Base-by-base conservation (phyloP, 768 basidiomycete species). In the Tylopilus rubrobrunneus region DNA sequence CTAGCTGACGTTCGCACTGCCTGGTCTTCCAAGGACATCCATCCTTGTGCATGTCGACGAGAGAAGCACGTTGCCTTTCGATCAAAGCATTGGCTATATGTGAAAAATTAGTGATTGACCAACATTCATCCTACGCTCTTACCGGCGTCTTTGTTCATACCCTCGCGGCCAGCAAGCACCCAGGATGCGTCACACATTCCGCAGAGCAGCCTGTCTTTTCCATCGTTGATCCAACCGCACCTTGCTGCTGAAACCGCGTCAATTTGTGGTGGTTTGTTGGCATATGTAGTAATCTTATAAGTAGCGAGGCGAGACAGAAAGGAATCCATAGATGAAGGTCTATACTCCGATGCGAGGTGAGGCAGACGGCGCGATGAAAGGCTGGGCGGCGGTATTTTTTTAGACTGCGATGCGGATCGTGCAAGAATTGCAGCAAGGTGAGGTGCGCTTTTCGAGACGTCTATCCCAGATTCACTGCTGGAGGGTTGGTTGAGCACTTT, bases 161-260 rank as follows among this genome's bases (percentile, higher is more conserved):
- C 84, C 42, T 85, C 82, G 49, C 80, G 78, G 29, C 83, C 78
- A 5, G 75, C 83, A 15, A 90, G 76, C 7, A 89, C 84, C 89
- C 89, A 92, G 31, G 86, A 86, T 11, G 77, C 76, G 52, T 73
- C 74, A 61, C 89, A 92, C 17, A 91, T 69, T 3, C 83, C 83
- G 61, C 89, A 92, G 3, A 86, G 76, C 19, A 92, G 69, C 45
- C 89, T 76, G 54, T 92, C 89, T 68, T 88, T 90, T 41, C 88
- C 87, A 48, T 90, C 84, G 56, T 92, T 92, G 23, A 79, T 73
- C 90, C 90, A 93, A 2, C 90, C 90, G 63, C 87, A 89, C 67
- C 81, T 88, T 0, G 89, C 77, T 3, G 90, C 89, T 17, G 89
- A 84, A 14, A 92, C 88, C 1, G 89, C 85, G 52, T 92, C 82